These are phyloP conservation scores for Syzygium malaccense DNA, from an alignment of 441 rosid species.

Conservation along the genomic window DNA sequence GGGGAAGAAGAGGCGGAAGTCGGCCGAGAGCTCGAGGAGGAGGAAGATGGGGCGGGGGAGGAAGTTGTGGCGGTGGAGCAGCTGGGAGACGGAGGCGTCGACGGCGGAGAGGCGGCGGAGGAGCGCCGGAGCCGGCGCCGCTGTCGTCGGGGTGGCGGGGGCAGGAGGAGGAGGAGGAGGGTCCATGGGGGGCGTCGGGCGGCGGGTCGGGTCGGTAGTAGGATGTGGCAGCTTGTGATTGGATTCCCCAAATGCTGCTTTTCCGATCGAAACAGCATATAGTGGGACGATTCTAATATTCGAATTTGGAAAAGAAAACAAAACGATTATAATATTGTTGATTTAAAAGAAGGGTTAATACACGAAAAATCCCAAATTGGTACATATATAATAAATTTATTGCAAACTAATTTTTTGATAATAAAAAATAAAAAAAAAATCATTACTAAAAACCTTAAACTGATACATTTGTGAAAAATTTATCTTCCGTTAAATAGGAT, in stretches of 20 bases:
- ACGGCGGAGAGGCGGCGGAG: conserved; percentile 29
- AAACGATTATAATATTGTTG: not conserved
- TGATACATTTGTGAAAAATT: no score
- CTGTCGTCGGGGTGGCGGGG: not conserved
- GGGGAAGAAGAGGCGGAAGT: conserved; percentile 78
- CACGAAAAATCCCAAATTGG: no score
- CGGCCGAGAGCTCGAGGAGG: conserved; percentile 69
- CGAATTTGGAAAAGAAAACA: not conserved
- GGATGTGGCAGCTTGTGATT: not conserved
- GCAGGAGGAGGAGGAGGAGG: not conserved
- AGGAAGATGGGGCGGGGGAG: conserved; percentile 47
- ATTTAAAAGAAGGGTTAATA: no score
- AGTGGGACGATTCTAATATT: not conserved
- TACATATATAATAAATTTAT: no score
- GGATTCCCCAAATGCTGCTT: not conserved
- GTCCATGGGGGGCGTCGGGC: not conserved
- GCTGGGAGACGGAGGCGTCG: conserved; percentile 37
- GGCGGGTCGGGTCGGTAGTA: not conserved
- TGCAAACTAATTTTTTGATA: no score
- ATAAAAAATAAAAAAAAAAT: no score
- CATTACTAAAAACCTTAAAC: no score
- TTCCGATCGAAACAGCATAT: not conserved
- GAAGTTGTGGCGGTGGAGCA: conserved; percentile 32
- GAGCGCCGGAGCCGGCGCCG: conserved; percentile 6
- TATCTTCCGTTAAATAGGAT: no score